phyloP scores from a whole-genome alignment of 306 rosid genomes.

The Citrullus mucosospermus region DNA sequence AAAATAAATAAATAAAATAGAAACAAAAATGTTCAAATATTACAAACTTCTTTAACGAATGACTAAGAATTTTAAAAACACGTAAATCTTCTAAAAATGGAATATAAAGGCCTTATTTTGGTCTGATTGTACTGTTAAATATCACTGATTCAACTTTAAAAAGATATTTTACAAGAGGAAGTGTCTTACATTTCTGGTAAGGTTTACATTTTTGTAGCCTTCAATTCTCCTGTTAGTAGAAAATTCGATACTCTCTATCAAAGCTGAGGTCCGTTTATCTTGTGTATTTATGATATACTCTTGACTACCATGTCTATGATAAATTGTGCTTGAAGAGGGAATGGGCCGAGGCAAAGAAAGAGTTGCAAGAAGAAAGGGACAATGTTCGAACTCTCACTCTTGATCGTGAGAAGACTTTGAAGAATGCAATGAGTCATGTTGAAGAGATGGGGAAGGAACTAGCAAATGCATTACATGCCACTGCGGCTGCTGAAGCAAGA shows the following conservation, averaged over 20 bases:
- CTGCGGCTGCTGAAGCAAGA: conserved; percentile 68
- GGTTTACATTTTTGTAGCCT: background rate
- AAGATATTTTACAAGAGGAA: background rate
- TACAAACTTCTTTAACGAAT: background rate
- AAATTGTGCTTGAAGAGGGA: conserved; percentile 45
- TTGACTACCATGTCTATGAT: background rate
- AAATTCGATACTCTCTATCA: background rate
- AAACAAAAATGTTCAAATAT: background rate
- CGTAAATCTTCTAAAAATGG: background rate
- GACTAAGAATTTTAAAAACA: too few species aligned
- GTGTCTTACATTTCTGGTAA: background rate
- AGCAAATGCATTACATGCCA: conserved; percentile 50
- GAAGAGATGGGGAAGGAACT: conserved; percentile 80
- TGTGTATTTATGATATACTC: background rate
- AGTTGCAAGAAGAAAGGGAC: conserved; percentile 67
- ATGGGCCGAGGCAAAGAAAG: conserved; percentile 93
- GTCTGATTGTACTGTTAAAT: background rate
- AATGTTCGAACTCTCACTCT: conserved; percentile 41
- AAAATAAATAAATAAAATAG: too few species aligned
- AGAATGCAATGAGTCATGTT: conserved; percentile 55
- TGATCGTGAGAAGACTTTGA: conserved; percentile 59
- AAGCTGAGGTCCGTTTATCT: background rate
- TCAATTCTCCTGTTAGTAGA: background rate
- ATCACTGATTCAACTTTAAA: background rate
- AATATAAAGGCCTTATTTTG: background rate